These are phyloP conservation scores for Puccinia horiana DNA, from an alignment of 1,284 basidiomycete genomes.

Conservation along the genomic window DNA sequence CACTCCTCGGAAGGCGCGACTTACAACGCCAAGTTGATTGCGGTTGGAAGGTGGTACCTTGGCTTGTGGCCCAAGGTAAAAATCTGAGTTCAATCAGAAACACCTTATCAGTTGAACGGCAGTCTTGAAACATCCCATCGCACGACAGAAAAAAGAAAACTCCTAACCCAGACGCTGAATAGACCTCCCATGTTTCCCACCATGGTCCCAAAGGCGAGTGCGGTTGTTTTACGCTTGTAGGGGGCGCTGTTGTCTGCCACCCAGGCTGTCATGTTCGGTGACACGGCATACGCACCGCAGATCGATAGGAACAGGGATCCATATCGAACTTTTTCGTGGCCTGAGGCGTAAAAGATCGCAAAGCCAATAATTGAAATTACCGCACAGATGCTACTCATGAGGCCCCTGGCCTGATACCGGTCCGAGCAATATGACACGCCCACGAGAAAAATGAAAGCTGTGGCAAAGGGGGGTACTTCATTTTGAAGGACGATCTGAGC, in stretches of 20 bases:
- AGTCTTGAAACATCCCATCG: no score
- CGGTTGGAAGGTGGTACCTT: conserved; percentile 19
- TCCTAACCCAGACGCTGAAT: conserved; percentile 28
- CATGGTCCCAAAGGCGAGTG: conserved; percentile 19
- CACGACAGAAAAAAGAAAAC: not conserved
- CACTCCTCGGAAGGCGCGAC: not conserved
- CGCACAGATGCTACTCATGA: not conserved
- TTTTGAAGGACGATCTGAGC: not conserved
- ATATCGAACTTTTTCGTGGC: conserved; percentile 8
- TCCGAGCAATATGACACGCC: conserved; percentile 5
- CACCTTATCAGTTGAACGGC: not conserved
- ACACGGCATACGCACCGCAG: conserved; percentile 6
- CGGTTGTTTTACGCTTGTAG: conserved; percentile 10
- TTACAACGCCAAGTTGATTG: conserved; percentile 18
- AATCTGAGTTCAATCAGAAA: not conserved
- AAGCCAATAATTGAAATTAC: conserved; percentile 12
- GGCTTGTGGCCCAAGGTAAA: conserved; percentile 17
- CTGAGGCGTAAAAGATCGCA: conserved; percentile 18
- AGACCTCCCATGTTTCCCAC: not conserved
- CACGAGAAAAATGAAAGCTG: conserved; percentile 11
- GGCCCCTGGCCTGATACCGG: conserved; percentile 9
- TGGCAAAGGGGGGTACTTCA: not conserved
- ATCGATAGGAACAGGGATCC: conserved; percentile 29
- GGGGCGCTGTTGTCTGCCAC: conserved; percentile 15
- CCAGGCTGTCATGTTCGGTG: conserved; percentile 7